Percentiles rank a stretch among this genome's conserved stretches.
Conservation (phyloP, 805 yeast genomes). For the Lipomyces sp. region DNA sequence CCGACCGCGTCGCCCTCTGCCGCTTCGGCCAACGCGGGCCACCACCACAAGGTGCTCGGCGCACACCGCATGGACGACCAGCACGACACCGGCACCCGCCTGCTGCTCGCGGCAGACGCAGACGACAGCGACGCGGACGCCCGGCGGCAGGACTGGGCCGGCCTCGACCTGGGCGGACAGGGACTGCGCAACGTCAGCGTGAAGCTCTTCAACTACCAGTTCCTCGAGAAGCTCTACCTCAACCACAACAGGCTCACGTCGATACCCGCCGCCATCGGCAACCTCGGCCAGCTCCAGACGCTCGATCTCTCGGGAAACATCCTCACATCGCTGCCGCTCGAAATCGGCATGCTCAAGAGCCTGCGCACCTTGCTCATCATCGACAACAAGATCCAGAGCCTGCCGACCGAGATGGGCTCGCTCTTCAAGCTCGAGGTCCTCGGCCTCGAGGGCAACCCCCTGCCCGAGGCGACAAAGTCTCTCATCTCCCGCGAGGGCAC, state of each 20-base stretch:
- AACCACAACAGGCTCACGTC: constrained; percentile 75
- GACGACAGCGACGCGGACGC: constrained; percentile 10
- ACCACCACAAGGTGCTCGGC: too few species aligned
- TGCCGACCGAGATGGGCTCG: constrained; percentile 85
- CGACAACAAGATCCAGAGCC: constrained; percentile 71
- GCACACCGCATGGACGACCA: too few species aligned
- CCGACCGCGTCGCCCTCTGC: too few species aligned
- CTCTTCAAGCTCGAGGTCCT: constrained; percentile 78
- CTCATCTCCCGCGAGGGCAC: constrained; percentile 80
- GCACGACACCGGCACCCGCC: too few species aligned
- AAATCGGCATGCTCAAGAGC: constrained; percentile 76
- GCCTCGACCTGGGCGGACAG: constrained; percentile 88
- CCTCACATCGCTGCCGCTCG: constrained; percentile 70
- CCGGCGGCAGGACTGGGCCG: constrained; percentile 61
- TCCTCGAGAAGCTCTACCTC: constrained; percentile 79
- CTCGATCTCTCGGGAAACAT: constrained; percentile 81
- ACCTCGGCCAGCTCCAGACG: constrained; percentile 69
- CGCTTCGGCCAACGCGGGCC: too few species aligned
- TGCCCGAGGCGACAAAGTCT: constrained; percentile 61
- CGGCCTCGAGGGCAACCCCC: constrained; percentile 91
- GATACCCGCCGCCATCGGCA: constrained; percentile 65
- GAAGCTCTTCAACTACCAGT: constrained; percentile 72
- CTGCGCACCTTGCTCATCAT: constrained; percentile 79
- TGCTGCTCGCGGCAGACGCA: background rate
- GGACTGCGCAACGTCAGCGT: constrained; percentile 69